Evolutionary conservation across 306 rosid species (phyloP), one percentile per base, ranked within the genome.

Genomic region (Prinsepia uniflora): DNA sequence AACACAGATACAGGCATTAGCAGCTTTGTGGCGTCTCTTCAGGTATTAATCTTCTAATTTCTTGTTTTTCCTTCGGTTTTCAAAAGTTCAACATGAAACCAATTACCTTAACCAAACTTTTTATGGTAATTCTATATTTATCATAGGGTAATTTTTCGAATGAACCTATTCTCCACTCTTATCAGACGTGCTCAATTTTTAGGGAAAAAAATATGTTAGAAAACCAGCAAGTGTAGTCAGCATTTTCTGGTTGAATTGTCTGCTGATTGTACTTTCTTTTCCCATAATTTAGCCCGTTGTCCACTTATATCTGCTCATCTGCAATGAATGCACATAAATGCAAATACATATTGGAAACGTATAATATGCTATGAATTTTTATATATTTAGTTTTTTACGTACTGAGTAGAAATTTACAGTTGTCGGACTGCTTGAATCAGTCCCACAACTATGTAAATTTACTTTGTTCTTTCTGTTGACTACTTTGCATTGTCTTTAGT

Each of bases 1-100:
- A 75, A 86, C 90, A 62, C 97, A 94, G 77, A 86, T 90, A 47
- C 94, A 89, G 79, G 89, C 93, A 71, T 76, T 91, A 72, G 92
- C 97, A 60, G 87, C 96, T 65, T 82, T 94, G 80, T 94, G 98
- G 96, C 95, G 98, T 77, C 92, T 90, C 81, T 94, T 94, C 87
- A 87, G 98, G 98, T 94, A 80, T 41, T 34, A 14, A 30, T 19
- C 47, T 80, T 42, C 4, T 61, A 67, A 76, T 67, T 48, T 42
- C 67, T 73, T 79, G 42, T 47, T 47, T 11, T 65, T 76, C 70
- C 70, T 53, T 36, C 72, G 63, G 14, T 52, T 48, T 10, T 40
- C 41, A 20, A 7, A 48, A 63, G 47, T 45, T 47, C 76, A 39
- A 36, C 56, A 24, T 2, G 8, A 13, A 6, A 42, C 42, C n/a